phyloP scores from a whole-genome alignment of 179 eudicot species.

The Heliamphora pulchella region DNA sequence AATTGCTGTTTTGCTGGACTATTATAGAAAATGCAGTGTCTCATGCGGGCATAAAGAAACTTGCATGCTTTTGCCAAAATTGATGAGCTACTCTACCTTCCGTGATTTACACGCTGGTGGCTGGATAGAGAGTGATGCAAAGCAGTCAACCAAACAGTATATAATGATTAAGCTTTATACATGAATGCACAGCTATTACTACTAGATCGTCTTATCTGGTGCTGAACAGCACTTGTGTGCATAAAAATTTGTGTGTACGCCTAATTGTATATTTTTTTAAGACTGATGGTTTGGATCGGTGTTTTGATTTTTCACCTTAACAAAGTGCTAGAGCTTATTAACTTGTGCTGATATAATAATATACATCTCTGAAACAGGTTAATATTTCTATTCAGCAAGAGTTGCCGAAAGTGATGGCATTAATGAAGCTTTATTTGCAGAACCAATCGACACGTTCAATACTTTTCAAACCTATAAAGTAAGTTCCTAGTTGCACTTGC shows the following conservation, averaged over 20 bases:
- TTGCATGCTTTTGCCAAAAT: not conserved
- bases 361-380: constrained; percentile 39
- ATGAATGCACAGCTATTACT: not conserved
- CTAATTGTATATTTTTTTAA: not conserved
- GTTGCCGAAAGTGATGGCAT: constrained; percentile 63
- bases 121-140: not conserved
- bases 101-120: not conserved
- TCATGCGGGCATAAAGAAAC: not conserved
- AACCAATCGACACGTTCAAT: constrained; percentile 84
- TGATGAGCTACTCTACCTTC: not conserved
- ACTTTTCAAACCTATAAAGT: constrained; percentile 96
- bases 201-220: constrained; percentile 10
- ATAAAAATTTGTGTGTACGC: not conserved
- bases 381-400: constrained; percentile 65
- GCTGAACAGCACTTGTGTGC: not conserved
- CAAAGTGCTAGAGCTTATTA: not conserved
- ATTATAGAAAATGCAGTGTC: not conserved
- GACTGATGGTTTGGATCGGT: not conserved
- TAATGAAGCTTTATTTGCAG: constrained; percentile 91
- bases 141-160: not conserved
- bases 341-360: not conserved
- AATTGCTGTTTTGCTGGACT: constrained; percentile 15
- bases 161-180: not conserved
- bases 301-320: not conserved
- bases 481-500: constrained; percentile 24